Percentiles rank a stretch among this genome's conserved stretches.
These are phyloP conservation scores for Chernovozyma aurita DNA, from an alignment of 1,139 yeast species.

Conservation along the genomic window DNA sequence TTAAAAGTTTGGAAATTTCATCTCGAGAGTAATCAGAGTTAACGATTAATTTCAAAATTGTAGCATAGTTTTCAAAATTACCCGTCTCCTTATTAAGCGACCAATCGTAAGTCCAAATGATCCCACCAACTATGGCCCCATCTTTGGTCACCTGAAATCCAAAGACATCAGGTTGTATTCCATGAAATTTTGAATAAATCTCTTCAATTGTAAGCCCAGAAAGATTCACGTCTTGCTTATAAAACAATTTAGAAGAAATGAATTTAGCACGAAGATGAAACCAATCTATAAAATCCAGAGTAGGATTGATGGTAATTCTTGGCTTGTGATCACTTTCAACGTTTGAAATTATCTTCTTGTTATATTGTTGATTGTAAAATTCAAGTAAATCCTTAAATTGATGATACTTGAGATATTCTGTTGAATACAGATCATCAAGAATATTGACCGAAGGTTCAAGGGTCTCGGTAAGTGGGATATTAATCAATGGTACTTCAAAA, in stretches of 20 bases:
- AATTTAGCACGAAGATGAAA: constrained; percentile 41
- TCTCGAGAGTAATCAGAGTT: constrained; percentile 17
- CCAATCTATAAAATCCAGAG: constrained; percentile 36
- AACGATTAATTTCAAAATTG: constrained; percentile 27
- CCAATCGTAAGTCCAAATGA: constrained; percentile 42
- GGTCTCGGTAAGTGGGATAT: constrained; percentile 11
- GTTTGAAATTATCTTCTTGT: constrained; percentile 12
- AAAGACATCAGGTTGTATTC: constrained; percentile 23
- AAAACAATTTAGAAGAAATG: constrained; percentile 26
- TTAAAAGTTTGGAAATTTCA: constrained; percentile 17
- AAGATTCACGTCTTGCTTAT: constrained; percentile 15
- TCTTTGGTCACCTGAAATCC: constrained; percentile 25
- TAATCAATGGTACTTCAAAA: constrained; percentile 39
- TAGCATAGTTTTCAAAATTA: constrained; percentile 18
- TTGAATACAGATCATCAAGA: constrained; percentile 10
- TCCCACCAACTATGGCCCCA: constrained; percentile 23
- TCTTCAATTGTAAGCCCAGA: constrained; percentile 19
- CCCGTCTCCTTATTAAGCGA: constrained; percentile 7
- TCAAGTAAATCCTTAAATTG: constrained; percentile 26
- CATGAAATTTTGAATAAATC: constrained; percentile 18
- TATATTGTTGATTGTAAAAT: constrained; percentile 18
- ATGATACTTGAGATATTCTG: constrained; percentile 24
- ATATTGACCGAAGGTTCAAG: constrained; percentile 1
- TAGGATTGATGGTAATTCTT: constrained; percentile 28
- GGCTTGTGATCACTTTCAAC: constrained; percentile 23